Base-by-base conservation (phyloP, 2,329 filamentous ascomycete genomes). In the Aquanectria penicillioides region DNA sequence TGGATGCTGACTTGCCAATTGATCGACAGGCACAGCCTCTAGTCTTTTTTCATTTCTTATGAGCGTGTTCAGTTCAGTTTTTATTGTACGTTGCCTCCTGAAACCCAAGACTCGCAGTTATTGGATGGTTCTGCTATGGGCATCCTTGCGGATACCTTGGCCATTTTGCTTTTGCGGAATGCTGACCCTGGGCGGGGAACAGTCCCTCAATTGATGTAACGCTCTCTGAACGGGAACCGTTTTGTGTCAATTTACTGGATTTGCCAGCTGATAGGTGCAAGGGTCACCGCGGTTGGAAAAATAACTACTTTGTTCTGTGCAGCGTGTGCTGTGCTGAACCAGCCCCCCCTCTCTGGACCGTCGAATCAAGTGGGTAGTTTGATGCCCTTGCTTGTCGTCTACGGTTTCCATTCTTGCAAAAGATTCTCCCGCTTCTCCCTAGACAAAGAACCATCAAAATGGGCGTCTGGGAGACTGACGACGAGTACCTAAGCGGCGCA, bases 401-500 rank as follows among this genome's bases (percentile, higher is more conserved):
- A n/a, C 11, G 17, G 28, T 18, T 37, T 50, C 26, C 20, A 15
- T 54, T 47, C 13, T 10, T 29, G 28, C 44, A 25, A 44, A 22
- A 50, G 29, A 28, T 26, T 18, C n/a, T 28, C 23, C 17, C 20
- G 36, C 37, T 36, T 41, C 12, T 31, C 11, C 10, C 10, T 37
- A 15, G 18, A 49, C 15, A 37, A 41, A 22, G 17, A 23, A 15
- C 15, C 22, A 41, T 61, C 67, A 76, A 63, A 40, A 88, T 88
- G 84, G 78, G 78, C 59, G 77, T 76, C 41, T 87, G 86, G 85
- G 84, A 88, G 71, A 89, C 84, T 6, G 86, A 89, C 60, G 85
- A 89, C 69, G 86, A 89, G 73, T 82, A 82, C 64, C 78, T 81
- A 64, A 80, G 80, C 61, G 83, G 72, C 26, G 71, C 83, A 61